Evolutionary conservation across 345 rosid genomes (phyloP), one percentile per base, ranked within the genome.

Genomic region (Triadica sebifera): DNA sequence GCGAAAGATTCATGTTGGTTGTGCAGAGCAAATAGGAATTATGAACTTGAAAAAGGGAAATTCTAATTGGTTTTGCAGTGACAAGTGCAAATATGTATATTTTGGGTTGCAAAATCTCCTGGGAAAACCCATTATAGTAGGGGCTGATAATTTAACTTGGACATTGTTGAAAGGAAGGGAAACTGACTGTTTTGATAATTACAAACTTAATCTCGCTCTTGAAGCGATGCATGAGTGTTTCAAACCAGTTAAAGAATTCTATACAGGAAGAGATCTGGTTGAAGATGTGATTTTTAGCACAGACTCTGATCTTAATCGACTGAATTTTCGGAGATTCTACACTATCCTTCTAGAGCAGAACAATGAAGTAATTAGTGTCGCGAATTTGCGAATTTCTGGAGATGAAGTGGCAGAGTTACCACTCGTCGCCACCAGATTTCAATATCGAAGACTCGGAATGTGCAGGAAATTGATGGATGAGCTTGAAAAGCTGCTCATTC

Each of bases 141-240:
- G 93, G 68, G 69, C 38, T 49, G 84, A 82, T 71, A 81, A 87
- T 56, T 80, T 94, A 64, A 92, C 88, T 25, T 89, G 93, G 91
- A 94, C 89, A 61, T 65, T 92, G 65, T 34, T 89, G 73, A 87
- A 85, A 69, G 66, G 84, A 70, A 57, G 69, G 70, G 70, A 75
- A 71, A 61, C 70, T 3, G 81, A 81, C 45, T 65, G 25, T 43
- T 29, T 12, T 47, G 81, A 70, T 74, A 77, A 85, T 59, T 75
- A 84, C 81, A 94, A 79, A 60, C 78, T 80, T 17, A 49, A 46
- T 15, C 20, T 19, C 16, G 79, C 80, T 3, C 65, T 76, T 20
- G 62, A 75, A 19, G 55, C 68, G 34, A 67, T 76, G 71, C 79
- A 68, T 24, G 77, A 80, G 46, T 80, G 77, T 24, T 80, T 80